phyloP scores from a whole-genome alignment of 2,329 filamentous ascomycete genomes.

The Colletotrichum navitas region DNA sequence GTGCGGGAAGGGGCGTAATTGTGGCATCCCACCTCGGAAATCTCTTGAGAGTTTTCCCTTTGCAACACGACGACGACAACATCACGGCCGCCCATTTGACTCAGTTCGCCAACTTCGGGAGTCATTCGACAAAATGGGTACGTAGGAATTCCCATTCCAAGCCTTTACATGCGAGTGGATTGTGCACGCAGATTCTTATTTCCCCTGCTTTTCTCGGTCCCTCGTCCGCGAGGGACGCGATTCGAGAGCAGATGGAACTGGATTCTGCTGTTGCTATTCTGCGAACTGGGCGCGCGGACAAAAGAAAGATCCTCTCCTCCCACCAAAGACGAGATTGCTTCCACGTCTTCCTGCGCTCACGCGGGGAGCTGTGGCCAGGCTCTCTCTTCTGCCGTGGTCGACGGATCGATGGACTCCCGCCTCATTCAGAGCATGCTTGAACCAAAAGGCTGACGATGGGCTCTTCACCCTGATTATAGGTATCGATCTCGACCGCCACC shows the following conservation, averaged over 20 bases:
- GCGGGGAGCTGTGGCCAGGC: neutral
- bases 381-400: neutral
- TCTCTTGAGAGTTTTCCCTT: conserved; percentile 23
- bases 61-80: conserved; percentile 51
- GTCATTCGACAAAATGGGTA: conserved; percentile 71
- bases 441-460: conserved; percentile 72
- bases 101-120: conserved; percentile 57
- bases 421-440: conserved; percentile 71
- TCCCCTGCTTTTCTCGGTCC: neutral
- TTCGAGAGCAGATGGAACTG: neutral
- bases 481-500: conserved; percentile 80
- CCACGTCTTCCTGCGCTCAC: conserved; percentile 19
- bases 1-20: conserved; percentile 16
- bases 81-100: conserved; percentile 50
- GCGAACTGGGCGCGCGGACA: conserved; percentile 40
- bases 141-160: conserved; percentile 60
- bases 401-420: conserved; percentile 46
- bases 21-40: conserved; percentile 8
- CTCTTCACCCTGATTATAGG: conserved; percentile 63
- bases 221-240: neutral
- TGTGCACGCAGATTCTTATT: conserved; percentile 31
- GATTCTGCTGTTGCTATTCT: conserved; percentile 36
- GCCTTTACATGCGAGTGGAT: conserved; percentile 55
- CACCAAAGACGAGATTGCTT: conserved; percentile 19
- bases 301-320: conserved; percentile 44